These are phyloP conservation scores for Nothopassalora personata DNA, from an alignment of 2,329 filamentous ascomycete genomes.

Conservation along the genomic window DNA sequence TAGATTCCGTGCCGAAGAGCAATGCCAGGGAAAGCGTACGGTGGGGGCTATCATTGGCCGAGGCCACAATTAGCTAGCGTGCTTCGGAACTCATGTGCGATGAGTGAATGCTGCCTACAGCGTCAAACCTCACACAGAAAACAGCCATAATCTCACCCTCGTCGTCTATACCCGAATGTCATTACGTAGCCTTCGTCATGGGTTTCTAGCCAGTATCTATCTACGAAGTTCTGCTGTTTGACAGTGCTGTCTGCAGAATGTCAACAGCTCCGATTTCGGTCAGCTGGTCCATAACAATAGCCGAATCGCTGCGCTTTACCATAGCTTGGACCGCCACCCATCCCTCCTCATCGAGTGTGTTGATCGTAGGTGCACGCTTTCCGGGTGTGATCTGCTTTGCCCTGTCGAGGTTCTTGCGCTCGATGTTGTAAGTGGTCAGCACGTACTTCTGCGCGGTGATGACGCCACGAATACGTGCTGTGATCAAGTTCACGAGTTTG, in stretches of 20 bases:
- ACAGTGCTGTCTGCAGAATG: constrained; percentile 78
- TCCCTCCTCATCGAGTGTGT: constrained; percentile 76
- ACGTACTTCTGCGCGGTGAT: constrained; percentile 94
- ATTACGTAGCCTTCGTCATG: neutral
- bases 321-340: constrained; percentile 95
- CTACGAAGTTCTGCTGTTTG: constrained; percentile 61
- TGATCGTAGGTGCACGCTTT: constrained; percentile 88
- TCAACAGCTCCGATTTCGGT: constrained; percentile 72
- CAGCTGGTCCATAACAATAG: constrained; percentile 79
- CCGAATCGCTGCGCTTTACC: constrained; percentile 84
- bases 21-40: neutral
- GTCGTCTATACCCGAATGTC: neutral
- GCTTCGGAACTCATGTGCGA: neutral
- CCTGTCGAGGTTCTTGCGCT: constrained; percentile 59
- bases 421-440: constrained; percentile 93
- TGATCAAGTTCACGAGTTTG: constrained; percentile 75
- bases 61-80: neutral
- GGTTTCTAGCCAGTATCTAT: neutral
- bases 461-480: constrained; percentile 81
- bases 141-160: too few species aligned
- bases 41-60: neutral
- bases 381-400: constrained; percentile 81
- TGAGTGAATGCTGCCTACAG: neutral
- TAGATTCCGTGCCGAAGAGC: neutral
- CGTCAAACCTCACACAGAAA: neutral